Base-by-base conservation (phyloP, 495 filamentous ascomycete species). In the Staphylotrichum tortipilum region DNA sequence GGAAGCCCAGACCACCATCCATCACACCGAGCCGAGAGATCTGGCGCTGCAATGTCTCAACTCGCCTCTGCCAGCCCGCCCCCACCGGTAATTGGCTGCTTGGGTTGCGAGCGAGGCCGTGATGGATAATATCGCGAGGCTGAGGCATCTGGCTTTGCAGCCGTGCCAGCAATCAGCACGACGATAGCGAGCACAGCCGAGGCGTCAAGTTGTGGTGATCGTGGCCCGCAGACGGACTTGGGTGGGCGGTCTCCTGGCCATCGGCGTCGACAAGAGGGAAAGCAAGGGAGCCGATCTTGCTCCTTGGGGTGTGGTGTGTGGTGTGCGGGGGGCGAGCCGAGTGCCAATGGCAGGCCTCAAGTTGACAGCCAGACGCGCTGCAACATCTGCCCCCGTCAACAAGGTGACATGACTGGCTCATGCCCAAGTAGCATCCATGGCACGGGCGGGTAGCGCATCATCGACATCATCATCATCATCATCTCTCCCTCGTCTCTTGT, bases 1-100 rank as follows among this genome's bases (percentile, higher is more conserved):
- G 67, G 44, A 35, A 61, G 64, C 42, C 57, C 67, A 68, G 62
- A 51, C 47, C 31, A 44, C 55, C 30, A 36, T 47, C 47, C 46
- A 53, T n/a, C 47, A 48, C 31, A 26, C n/a, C n/a, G n/a, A 52
- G 49, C 55, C 61, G 56, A 64, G 48, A 57, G 57, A 62, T 57
- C 50, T 49, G 52, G 42, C 51, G 48, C 45, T 54, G 45, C 41
- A 29, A 50, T 53, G 48, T 44, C 36, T 28, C 46, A 43, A 44
- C 24, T 44, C 48, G 41, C 30, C 43, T 18, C 34, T 2, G 14
- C n/a, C 33, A 35, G 5, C n/a, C 11, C n/a, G 12, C 14, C 33
- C 33, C 3, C 35, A 4, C 15, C 31, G 17, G 18, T 38, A 18
- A 1, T 23, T 12, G 37, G 10, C 19, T 40, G 5, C 37, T 40